Base-by-base conservation (phyloP, 2,329 filamentous ascomycete species). In the Beauveria varroae region DNA sequence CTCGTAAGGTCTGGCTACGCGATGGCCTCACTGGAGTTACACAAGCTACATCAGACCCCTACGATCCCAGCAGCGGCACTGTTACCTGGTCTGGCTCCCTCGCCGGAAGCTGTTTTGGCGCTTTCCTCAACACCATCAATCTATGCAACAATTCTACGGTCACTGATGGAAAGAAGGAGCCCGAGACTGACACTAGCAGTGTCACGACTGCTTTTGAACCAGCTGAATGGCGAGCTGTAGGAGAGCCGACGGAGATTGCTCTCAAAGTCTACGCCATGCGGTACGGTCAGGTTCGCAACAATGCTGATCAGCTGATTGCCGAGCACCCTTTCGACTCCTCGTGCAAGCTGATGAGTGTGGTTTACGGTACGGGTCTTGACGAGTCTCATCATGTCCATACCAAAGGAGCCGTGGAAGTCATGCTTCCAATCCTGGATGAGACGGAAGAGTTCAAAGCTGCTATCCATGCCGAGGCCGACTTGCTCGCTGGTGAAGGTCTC, bases 261-360 rank as follows among this genome's bases (percentile, higher is more conserved):
- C 82, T 91, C 18, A 86, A 89, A 65, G 87, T 90, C 10, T 87
- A 91, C 63, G 86, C 87, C 52, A 85, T 86, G 75, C 84, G 88
- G 20, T 90, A 90, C 66, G 79, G 80, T 34, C 79, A 80, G 63
- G 78, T 75, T 57, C 81, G 80, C 68, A 69, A 71, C 24, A 72
- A 73, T n/a, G 67, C 70, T 26, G 78, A 79, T 61, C 72, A 74
- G 44, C 74, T 86, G 50, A 67, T 88, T 10, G 81, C 84, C 1
- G 88, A 91, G 67, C 87, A 87, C 59, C 87, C 87, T 2, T 91
- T 91, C 68, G 87, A 91, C 70, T 90, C 87, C 0, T 83, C 84
- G 43, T 83, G 87, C 72, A 91, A 91, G 75, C 82, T 86, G 62
- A 91, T 91, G 88, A 87, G 86, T 43, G 87, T 90, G 54, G 81